Base-by-base conservation (phyloP, 176 grass and related monocot genomes). In the Aegilops sharonensis region DNA sequence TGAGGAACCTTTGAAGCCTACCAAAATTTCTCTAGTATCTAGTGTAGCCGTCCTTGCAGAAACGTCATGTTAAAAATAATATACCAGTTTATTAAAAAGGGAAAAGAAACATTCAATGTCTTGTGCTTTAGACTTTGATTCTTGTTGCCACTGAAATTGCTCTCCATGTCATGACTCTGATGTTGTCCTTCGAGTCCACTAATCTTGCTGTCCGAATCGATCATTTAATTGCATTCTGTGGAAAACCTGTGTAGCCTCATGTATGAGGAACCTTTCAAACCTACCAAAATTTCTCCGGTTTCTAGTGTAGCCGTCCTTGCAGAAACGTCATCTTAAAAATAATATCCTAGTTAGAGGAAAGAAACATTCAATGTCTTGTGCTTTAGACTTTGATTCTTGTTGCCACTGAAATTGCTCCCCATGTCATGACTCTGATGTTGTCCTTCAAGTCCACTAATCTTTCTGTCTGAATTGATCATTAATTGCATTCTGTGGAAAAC, bases 121-220 rank as follows among this genome's bases (percentile, higher is more conserved):
- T 78, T 24, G 31, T 79, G 32, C 32, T 79, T 23, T 78, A 62
- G 54, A 78, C 77, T 78, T 78, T 32, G 20, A 62, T 78, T 62
- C 12, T 37, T 39, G 10, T 40, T 52, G 43, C 24, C 72, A 75
- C 45, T 75, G 72, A 50, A 18, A 1, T 43, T 54, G 2, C 63
- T 75, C 31, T 18, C 45, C 72, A 43, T 72, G 37, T 24, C 72
- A 29, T 27, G 23, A 50, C 42, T 29, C 13, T 50, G 47, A 50
- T 47, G n/a, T 75, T 60, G 11, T 78, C 76, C 20, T 48, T 60
- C 0, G 2, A 13, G 20, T 57, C 24, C 40, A 75, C 47, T 25
- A 17, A 50, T 50, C 2, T 27, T 72, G 37, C 42, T 3, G 72
- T 75, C 45, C 29, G 23, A 75, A 30, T 75, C 5, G n/a, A 43